Conservation (phyloP, 2,329 filamentous ascomycete species). For the Arthrobotrys megalospora region DNA sequence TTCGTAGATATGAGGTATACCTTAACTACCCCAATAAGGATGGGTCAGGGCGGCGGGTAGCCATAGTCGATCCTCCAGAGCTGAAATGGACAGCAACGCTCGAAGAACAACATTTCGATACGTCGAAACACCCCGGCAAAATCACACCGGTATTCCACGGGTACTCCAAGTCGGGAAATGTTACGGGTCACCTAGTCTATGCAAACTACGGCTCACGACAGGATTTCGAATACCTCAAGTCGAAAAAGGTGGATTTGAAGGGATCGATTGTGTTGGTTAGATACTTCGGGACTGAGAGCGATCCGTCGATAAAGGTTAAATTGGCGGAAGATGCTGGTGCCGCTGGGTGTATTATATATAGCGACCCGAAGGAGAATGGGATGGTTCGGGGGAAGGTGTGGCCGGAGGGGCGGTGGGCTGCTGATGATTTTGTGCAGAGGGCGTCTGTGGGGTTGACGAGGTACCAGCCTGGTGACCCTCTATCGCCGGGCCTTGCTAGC, state of each 20-base stretch:
- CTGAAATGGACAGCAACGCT: constrained; percentile 83
- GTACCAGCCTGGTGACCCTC: constrained; percentile 89
- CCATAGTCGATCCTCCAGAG: constrained; percentile 80
- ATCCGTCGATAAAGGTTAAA: constrained; percentile 86
- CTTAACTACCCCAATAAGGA: constrained; percentile 87
- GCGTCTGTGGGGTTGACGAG: constrained; percentile 84
- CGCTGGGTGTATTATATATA: constrained; percentile 90
- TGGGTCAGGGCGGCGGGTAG: constrained; percentile 78
- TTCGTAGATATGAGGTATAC: constrained; percentile 80
- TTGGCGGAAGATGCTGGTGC: constrained; percentile 89
- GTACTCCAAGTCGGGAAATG: constrained; percentile 87
- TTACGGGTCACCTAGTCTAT: constrained; percentile 88
- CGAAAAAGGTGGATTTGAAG: constrained; percentile 80
- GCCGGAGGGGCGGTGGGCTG: constrained; percentile 84
- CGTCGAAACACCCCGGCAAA: constrained; percentile 65
- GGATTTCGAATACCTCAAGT: constrained; percentile 82
- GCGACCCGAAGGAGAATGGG: constrained; percentile 87
- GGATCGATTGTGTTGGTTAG: constrained; percentile 88
- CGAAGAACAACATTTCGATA: constrained; percentile 76
- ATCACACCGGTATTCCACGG: constrained; percentile 86
- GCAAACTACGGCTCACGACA: constrained; percentile 90
- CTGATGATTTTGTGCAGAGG: constrained; percentile 84
- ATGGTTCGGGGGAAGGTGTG: constrained; percentile 80
- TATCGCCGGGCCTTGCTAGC: constrained; percentile 89
- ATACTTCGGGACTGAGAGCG: constrained; percentile 81